A percentile compares a stretch with the other conserved stretches of the same genome.
Conservation (phyloP, 257 asterid genomes). For the Cynanchum wilfordii region DNA sequence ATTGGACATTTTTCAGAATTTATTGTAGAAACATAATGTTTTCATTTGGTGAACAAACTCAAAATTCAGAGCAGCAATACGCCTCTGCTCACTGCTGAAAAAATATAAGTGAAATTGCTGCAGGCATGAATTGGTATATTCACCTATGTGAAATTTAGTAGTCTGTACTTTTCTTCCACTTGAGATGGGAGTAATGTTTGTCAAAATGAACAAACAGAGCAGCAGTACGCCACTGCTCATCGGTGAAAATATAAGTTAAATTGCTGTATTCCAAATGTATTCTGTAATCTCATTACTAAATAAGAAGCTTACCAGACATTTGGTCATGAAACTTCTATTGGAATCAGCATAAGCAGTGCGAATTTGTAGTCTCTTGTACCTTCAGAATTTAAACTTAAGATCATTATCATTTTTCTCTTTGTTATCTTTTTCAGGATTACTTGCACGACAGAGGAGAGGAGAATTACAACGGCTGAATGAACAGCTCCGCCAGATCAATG, state of each 20-base stretch:
- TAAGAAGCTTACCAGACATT: neutral
- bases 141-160: neutral
- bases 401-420: constrained; percentile 3
- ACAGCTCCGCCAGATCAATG: constrained; percentile 90
- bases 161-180: neutral
- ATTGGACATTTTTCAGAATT: neutral
- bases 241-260: neutral
- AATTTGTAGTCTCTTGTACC: neutral
- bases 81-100: no score
- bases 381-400: neutral
- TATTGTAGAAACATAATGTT: neutral
- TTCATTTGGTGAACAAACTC: neutral
- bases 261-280: neutral
- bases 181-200: neutral
- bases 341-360: neutral
- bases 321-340: neutral
- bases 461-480: constrained; percentile 82
- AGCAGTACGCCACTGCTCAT: neutral
- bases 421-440: constrained; percentile 50
- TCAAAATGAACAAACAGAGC: neutral
- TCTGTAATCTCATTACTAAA: neutral
- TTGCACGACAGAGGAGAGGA: constrained; percentile 89
- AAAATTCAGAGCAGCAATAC: neutral
- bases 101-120: no score
- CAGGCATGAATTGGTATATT: neutral